Conservation (phyloP, 1,139 yeast species). For the Yueomyces sp. region DNA sequence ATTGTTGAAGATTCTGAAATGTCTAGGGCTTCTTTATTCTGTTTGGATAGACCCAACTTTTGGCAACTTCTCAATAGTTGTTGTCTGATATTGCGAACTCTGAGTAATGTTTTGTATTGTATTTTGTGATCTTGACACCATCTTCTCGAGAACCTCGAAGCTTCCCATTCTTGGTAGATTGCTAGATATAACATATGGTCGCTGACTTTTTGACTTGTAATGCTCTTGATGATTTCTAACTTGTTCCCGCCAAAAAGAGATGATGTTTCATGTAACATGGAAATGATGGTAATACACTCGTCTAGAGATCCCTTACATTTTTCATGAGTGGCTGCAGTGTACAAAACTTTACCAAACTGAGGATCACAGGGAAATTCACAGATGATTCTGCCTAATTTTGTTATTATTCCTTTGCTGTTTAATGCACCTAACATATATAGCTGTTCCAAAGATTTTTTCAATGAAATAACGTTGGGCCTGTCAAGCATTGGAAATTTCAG, state of each 20-base stretch:
- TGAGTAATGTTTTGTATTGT: conserved; percentile 56
- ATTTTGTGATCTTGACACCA: conserved; percentile 87
- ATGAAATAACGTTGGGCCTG: conserved; percentile 59
- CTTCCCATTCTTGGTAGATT: conserved; percentile 68
- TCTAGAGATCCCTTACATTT: conserved; percentile 37
- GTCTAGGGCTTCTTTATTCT: conserved; percentile 10
- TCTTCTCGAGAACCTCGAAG: conserved; percentile 51
- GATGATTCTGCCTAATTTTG: conserved; percentile 73
- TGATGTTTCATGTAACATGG: conserved; percentile 77
- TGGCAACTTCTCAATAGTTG: conserved; percentile 56
- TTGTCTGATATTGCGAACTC: conserved; percentile 62
- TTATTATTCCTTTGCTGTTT: conserved; percentile 65
- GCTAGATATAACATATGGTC: conserved; percentile 71
- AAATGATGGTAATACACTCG: conserved; percentile 56
- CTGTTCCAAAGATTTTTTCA: conserved; percentile 66
- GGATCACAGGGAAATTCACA: conserved; percentile 92
- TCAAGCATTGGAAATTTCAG: conserved; percentile 83
- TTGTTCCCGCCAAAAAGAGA: conserved; percentile 48
- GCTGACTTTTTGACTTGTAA: conserved; percentile 26
- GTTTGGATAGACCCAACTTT: conserved; percentile 34
- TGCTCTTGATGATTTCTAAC: conserved; percentile 8
- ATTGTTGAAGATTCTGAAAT: conserved; percentile 7
- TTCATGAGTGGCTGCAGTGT: conserved; percentile 44
- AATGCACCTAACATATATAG: conserved; percentile 82
- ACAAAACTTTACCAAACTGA: conserved; percentile 63